These are phyloP conservation scores for Allomyces javanicus DNA, from an alignment of 192 early-diverging fungal species.

Conservation along the genomic window DNA sequence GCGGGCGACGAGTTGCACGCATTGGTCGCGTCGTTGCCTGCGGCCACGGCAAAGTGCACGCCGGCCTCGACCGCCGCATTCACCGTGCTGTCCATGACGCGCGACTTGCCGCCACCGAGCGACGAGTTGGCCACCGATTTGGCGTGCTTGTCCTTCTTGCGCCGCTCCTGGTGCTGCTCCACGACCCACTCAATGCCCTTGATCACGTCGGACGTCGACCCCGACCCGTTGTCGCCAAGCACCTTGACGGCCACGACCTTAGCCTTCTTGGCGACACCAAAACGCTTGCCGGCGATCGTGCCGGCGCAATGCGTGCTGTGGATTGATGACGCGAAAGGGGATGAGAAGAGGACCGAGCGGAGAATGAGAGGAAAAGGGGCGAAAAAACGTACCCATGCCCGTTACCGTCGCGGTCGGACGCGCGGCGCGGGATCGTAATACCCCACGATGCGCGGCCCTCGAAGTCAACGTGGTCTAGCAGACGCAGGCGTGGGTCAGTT, in stretches of 20 bases:
- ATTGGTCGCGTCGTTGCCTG: slow-evolving; percentile 34
- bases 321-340: background rate
- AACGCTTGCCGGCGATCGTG: slow-evolving; percentile 62
- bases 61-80: slow-evolving; percentile 8
- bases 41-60: slow-evolving; percentile 31
- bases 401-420: slow-evolving; percentile 37
- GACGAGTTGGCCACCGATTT: slow-evolving; percentile 36
- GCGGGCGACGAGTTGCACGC: slow-evolving; percentile 36
- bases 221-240: slow-evolving; percentile 67
- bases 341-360: background rate
- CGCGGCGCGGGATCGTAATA: slow-evolving; percentile 44
- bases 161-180: background rate
- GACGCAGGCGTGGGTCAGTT: background rate
- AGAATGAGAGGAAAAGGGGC: background rate
- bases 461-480: slow-evolving; percentile 63
- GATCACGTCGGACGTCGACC: slow-evolving; percentile 75
- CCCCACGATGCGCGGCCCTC: slow-evolving; percentile 76
- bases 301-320: slow-evolving; percentile 74
- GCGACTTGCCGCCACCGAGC: slow-evolving; percentile 30
- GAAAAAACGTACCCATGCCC: slow-evolving; percentile 29
- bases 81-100: slow-evolving; percentile 21
- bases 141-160: slow-evolving; percentile 3
- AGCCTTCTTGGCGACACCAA: slow-evolving; percentile 76
- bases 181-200: slow-evolving; percentile 32
- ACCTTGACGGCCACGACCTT: slow-evolving; percentile 85